Percentiles rank a stretch among this genome's conserved stretches.
Conservation (phyloP, 225 moss, liverwort and hornwort genomes). For the Rhytidiadelphus loreus region DNA sequence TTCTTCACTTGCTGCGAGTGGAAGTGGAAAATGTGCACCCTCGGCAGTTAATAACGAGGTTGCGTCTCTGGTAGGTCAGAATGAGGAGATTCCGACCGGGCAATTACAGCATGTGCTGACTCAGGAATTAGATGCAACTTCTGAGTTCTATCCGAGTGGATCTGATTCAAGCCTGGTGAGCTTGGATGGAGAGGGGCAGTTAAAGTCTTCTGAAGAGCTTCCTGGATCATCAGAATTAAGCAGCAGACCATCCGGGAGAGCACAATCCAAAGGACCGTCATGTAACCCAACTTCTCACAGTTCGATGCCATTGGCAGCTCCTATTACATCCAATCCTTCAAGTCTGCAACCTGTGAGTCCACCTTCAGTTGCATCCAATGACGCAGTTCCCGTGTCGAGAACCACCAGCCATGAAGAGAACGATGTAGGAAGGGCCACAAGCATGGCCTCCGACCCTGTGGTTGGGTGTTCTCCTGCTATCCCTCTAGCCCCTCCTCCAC, state of each 20-base stretch:
- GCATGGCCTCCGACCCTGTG: background rate
- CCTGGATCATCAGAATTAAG: background rate
- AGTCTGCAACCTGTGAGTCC: conserved; percentile 4
- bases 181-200: conserved; percentile 9
- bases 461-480: conserved; percentile 24
- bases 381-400: conserved; percentile 9
- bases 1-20: background rate
- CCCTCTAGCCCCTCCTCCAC: conserved; percentile 29
- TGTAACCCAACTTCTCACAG: background rate
- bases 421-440: conserved; percentile 7
- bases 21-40: conserved; percentile 11
- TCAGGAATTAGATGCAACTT: background rate
- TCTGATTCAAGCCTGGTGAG: background rate
- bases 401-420: conserved; percentile 13
- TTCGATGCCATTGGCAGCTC: background rate
- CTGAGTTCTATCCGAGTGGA: background rate
- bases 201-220: conserved; percentile 9
- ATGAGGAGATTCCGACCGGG: conserved; percentile 1
- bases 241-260: conserved; percentile 13
- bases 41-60: background rate
- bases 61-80: background rate
- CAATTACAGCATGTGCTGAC: conserved; percentile 3
- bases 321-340: background rate
- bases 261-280: background rate
- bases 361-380: background rate